Evolutionary conservation across 345 rosid species (phyloP), one percentile per base, ranked within the genome.

Genomic region (Brassica incana): DNA sequence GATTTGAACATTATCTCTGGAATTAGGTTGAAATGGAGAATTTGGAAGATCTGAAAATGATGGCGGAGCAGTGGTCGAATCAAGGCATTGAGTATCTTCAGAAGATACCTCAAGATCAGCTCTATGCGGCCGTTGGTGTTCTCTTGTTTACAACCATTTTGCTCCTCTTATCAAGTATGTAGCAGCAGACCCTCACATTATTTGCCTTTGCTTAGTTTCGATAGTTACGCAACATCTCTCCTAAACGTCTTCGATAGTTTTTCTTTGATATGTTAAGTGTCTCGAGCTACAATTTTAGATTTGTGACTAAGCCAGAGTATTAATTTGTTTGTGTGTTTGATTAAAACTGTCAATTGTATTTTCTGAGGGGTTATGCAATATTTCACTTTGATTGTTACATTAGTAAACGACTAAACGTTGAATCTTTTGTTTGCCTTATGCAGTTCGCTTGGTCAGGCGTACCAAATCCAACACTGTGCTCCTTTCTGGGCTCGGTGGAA

Each of bases 401-500:
- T 23, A 23, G 25, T 23, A 23, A 23, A 23, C 25, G 25, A 23
- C 25, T 23, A 23, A 23, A 23, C 25, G 25, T 23, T 23, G 25
- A 23, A 23, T 23, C 25, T 23, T 23, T 23, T 30, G 33, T 30
- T 30, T 30, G 33, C 5, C 38, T 35, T 35, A 35, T 78, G 74
- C 59, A 74, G 74, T 69, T 69, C 81, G 76, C 33, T 56, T 69
- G 73, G 77, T 52, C 36, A 80, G 54, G 61, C 87, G 90, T 38
- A 75, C 87, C 72, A 92, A 86, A 71, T 87, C 92, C 25, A 87
- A 85, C 71, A 92, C 93, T 76, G 84, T 92, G 69, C 84, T 95
- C 65, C 93, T 95, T 10, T 71, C 92, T 38, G 99, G 99, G 66
- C 91, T 90, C n/a, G 83, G 82, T 61, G 97, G 95, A 73, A 84